A percentile compares a stretch with the other conserved stretches of the same genome.
phyloP scores from a whole-genome alignment of 2,329 filamentous ascomycete genomes.

The Xylariales sp. region DNA sequence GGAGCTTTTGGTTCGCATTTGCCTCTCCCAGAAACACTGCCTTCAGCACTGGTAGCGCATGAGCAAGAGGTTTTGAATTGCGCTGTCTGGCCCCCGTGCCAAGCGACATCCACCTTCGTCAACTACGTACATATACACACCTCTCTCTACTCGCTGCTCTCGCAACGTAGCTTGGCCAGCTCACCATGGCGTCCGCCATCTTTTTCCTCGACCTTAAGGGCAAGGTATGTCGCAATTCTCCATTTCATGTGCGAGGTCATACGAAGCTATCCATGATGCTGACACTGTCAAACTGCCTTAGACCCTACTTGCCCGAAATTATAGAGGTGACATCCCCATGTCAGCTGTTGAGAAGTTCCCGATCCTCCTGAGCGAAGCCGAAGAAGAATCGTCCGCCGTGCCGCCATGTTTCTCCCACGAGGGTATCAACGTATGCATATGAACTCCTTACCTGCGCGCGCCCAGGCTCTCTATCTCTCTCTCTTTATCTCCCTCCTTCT shows the following conservation, averaged over 20 bases:
- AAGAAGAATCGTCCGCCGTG: conserved; percentile 97
- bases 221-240: conserved; percentile 61
- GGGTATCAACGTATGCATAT: conserved; percentile 89
- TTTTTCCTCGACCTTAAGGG: conserved; percentile 99
- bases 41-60: no score
- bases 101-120: conserved; percentile 21
- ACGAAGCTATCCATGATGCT: neutral
- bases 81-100: conserved; percentile 22
- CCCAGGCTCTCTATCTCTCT: no score
- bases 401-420: conserved; percentile 98
- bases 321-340: conserved; percentile 98
- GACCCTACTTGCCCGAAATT: conserved; percentile 98
- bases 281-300: conserved; percentile 33
- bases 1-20: no score
- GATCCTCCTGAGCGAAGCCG: conserved; percentile 89
- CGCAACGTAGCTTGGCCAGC: no score
- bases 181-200: conserved; percentile 89
- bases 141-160: no score
- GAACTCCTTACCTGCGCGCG: no score
- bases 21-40: no score
- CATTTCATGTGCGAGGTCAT: conserved; percentile 1
- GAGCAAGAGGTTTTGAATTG: conserved; percentile 10
- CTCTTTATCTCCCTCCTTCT: no score
- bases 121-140: conserved; percentile 11
- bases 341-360: conserved; percentile 98